Percentiles rank a stretch among this genome's conserved stretches.
Evolutionary conservation across 441 rosid genomes (phyloP).

Genomic region (Eruca vesicaria): DNA sequence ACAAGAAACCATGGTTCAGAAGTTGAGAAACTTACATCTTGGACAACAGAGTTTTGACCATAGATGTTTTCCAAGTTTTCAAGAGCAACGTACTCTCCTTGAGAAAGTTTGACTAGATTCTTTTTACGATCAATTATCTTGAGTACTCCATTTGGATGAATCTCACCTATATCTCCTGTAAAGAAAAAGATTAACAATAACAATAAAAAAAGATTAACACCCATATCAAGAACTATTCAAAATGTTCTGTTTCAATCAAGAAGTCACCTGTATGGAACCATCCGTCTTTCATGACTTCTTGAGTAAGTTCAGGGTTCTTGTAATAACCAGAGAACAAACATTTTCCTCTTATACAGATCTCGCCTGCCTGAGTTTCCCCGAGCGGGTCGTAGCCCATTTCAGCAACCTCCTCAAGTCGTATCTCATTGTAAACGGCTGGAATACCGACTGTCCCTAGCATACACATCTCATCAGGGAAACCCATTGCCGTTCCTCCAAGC

Average conservation of each 20-base stretch:
- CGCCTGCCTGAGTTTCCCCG: conserved; percentile 66
- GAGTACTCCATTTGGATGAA: conserved; percentile 70
- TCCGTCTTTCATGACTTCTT: conserved; percentile 69
- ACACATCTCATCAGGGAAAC: conserved; percentile 89
- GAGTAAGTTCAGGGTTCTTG: conserved; percentile 80
- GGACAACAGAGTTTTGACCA: conserved; percentile 53
- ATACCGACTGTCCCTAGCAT: conserved; percentile 81
- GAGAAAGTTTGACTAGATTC: conserved; percentile 87
- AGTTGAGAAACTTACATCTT: conserved; percentile 52
- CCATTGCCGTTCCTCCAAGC: conserved; percentile 72
- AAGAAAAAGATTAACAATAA: conserved; percentile 22
- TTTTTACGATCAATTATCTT: conserved; percentile 90
- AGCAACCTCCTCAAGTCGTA: conserved; percentile 79
- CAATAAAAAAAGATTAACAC: conserved; percentile 12
- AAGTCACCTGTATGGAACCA: conserved; percentile 94
- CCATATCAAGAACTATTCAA: conserved; percentile 7
- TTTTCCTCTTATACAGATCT: conserved; percentile 79
- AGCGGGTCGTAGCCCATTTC: conserved; percentile 93
- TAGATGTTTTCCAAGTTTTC: conserved; percentile 82
- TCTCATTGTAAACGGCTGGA: conserved; percentile 58
- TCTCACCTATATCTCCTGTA: conserved; percentile 82
- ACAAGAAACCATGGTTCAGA: background rate
- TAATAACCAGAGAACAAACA: conserved; percentile 71
- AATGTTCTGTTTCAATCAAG: conserved; percentile 1
- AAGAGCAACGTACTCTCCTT: conserved; percentile 92